Conservation (phyloP, 306 rosid genomes). For the Lablab purpureus region DNA sequence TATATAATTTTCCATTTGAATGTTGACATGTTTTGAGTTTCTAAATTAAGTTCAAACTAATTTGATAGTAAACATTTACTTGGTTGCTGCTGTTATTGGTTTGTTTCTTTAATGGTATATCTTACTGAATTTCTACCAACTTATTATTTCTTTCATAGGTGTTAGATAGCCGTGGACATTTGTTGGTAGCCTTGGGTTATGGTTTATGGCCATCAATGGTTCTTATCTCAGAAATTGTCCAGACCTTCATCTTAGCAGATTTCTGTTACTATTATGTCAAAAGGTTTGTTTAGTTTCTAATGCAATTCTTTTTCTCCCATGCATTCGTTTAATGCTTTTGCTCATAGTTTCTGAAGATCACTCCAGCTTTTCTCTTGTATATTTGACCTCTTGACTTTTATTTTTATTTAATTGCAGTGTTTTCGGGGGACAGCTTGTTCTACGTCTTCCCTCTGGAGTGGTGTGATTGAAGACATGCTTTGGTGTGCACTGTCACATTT, state of each 20-base stretch:
- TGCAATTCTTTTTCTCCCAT: neutral
- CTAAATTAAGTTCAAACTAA: neutral
- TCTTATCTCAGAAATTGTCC: slow-evolving; percentile 96
- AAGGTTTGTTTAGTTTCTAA: slow-evolving; percentile 63
- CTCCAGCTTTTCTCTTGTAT: neutral
- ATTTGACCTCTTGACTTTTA: slow-evolving; percentile 31
- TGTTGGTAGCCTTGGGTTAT: slow-evolving; percentile 94
- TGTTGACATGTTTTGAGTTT: neutral
- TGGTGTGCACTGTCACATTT: slow-evolving; percentile 33
- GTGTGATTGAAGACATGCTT: slow-evolving; percentile 62
- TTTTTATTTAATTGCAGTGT: slow-evolving; percentile 65
- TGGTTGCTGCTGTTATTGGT: neutral
- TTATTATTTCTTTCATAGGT: slow-evolving; percentile 63
- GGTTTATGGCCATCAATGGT: slow-evolving; percentile 99
- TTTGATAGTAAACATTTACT: neutral
- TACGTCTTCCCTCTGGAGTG: slow-evolving; percentile 98
- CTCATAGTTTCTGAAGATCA: neutral
- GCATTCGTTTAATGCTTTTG: slow-evolving; percentile 19
- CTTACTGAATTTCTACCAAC: slow-evolving; percentile 28
- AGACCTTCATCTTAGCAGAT: slow-evolving; percentile 96
- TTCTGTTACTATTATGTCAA: slow-evolving; percentile 95
- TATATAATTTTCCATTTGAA: slow-evolving; percentile 1
- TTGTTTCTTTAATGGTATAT: neutral
- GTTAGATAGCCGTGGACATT: slow-evolving; percentile 91
- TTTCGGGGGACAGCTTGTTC: slow-evolving; percentile 97